phyloP scores from a whole-genome alignment of 2,329 filamentous ascomycete species.

The Daldinia sp. region DNA sequence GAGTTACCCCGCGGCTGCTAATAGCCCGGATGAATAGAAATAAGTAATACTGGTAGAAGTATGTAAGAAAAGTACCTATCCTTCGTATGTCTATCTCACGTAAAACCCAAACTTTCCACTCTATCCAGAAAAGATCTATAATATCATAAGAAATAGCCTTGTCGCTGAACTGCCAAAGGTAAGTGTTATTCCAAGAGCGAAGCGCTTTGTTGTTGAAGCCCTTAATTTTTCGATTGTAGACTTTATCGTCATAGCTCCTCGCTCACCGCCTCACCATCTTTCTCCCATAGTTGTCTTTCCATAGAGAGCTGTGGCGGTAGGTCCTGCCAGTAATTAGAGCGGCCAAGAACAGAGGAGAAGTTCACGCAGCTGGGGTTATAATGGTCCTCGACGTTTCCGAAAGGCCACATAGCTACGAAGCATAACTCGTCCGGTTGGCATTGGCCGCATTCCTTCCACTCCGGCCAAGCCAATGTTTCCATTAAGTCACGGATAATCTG shows the following conservation, averaged over 20 bases:
- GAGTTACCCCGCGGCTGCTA: too few species aligned
- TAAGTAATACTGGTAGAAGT: too few species aligned
- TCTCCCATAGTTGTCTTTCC: slow-evolving; percentile 6
- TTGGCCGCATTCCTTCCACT: slow-evolving; percentile 52
- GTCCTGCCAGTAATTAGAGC: slow-evolving; percentile 37
- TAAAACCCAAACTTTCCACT: not conserved
- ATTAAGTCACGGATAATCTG: slow-evolving; percentile 45
- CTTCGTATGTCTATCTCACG: not conserved
- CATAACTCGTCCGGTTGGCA: slow-evolving; percentile 54
- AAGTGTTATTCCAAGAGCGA: not conserved
- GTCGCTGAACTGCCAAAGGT: not conserved
- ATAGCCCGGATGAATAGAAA: too few species aligned
- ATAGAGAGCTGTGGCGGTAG: slow-evolving; percentile 26
- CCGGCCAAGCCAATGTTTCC: slow-evolving; percentile 51
- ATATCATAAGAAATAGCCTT: not conserved
- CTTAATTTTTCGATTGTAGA: not conserved
- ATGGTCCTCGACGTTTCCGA: slow-evolving; percentile 51
- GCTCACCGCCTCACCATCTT: slow-evolving; percentile 3
- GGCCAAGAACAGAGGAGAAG: slow-evolving; percentile 28
- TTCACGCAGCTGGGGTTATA: slow-evolving; percentile 50
- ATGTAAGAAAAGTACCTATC: not conserved
- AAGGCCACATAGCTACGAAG: slow-evolving; percentile 56
- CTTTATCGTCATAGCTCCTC: slow-evolving; percentile 32
- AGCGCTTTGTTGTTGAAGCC: not conserved
- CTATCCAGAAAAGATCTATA: not conserved